Evolutionary conservation across 23 red algal genomes (phyloP), one percentile per base, ranked within the genome.

Genomic region (Gracilaria domingensis): DNA sequence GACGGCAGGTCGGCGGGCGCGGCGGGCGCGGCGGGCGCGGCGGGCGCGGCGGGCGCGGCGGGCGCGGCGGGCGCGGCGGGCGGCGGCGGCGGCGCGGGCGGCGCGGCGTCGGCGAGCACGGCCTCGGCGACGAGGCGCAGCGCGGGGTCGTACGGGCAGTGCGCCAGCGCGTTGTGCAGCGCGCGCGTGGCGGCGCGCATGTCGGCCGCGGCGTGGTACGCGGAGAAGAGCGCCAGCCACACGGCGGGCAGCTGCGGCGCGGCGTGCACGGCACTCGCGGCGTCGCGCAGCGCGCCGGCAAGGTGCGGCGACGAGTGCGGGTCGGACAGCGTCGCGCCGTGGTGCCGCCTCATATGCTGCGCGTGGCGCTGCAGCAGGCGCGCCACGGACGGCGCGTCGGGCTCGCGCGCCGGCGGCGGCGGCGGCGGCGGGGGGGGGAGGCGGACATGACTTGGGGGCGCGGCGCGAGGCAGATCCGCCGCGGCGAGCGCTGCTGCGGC

Each of bases 201-300:
- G 71, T 78, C 67, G 14, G 65, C 84, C 0, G 71, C 17, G 71
- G 66, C 66, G 48, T 70, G 84, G 66, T 78, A 75, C 18, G 84
- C 84, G 0, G 84, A 88, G 71, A 75, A 88, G 8, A 88, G 34
- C 11, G 84, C 84, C 32, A 88, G 84, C 84, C 84, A 88, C 37
- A 51, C 67, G 51, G 84, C 84, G 33, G 84, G 84, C 12, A 88
- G 84, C 24, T 77, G 84, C 37, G 84, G 84, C 42, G 66, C 65
- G 71, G 47, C 14, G 18, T 76, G 7, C 44, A 75, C 70, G 71
- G 71, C 67, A 50, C 34, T 40, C 26, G 67, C 67, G 71, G 84
- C 84, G 35, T 88, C 84, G 50, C 84, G 66, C 6, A 88, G 35
- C 21, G 84, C 84, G 47, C 17, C n/a, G 25, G 66, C 67, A 11